These are phyloP conservation scores for Ploettnerulaceae sp. DNA, from an alignment of 2,329 filamentous ascomycete species.

Conservation along the genomic window DNA sequence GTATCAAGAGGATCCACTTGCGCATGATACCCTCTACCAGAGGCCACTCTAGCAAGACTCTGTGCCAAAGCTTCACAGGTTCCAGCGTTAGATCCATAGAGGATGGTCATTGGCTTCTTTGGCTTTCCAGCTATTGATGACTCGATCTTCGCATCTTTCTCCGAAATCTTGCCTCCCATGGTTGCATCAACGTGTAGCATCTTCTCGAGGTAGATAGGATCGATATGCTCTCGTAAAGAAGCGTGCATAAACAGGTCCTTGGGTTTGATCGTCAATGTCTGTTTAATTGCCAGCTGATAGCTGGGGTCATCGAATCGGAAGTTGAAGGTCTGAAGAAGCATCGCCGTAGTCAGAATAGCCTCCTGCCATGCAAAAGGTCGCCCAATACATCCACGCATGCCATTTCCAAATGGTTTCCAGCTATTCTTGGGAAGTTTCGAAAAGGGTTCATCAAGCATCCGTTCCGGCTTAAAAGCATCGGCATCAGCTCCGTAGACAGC, in stretches of 20 bases:
- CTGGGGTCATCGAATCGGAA: conserved; percentile 56
- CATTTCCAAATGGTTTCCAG: conserved; percentile 74
- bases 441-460: conserved; percentile 67
- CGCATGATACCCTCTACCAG: conserved; percentile 51
- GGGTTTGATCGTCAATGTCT: conserved; percentile 58
- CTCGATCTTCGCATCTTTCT: not conserved
- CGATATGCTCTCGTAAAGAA: conserved; percentile 46
- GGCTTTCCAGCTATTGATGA: not conserved
- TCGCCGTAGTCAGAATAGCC: conserved; percentile 53
- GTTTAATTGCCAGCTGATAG: conserved; percentile 50
- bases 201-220: conserved; percentile 39
- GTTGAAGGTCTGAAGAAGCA: conserved; percentile 68
- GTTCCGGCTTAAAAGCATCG: conserved; percentile 61
- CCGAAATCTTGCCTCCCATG: not conserved
- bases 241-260: conserved; percentile 60
- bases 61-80: conserved; percentile 68
- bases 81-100: conserved; percentile 71
- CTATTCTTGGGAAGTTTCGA: conserved; percentile 56
- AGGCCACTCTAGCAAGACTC: conserved; percentile 54
- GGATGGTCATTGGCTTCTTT: conserved; percentile 47
- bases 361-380: conserved; percentile 73
- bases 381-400: conserved; percentile 66
- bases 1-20: conserved; percentile 54
- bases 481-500: conserved; percentile 61
- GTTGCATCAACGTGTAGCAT: conserved; percentile 26